Base-by-base conservation (phyloP, 2,329 filamentous ascomycete species). In the Rugonectria rugulosa region DNA sequence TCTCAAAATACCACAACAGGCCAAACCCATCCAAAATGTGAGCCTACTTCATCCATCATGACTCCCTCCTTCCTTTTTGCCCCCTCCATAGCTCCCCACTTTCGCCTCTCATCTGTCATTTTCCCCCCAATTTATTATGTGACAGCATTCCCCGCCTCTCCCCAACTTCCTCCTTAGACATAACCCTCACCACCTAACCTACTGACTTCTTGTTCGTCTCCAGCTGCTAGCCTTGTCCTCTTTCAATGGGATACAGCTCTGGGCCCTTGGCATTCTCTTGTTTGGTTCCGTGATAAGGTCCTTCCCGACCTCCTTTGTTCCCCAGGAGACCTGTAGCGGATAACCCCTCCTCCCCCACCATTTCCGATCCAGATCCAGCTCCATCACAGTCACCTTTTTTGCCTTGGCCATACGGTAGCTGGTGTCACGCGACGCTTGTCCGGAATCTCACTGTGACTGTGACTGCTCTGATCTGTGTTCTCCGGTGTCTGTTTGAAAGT, bases 401-500 rank as follows among this genome's bases (percentile, higher is more conserved):
- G 11, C n/a, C n/a, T n/a, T n/a, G n/a, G n/a, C n/a, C n/a, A n/a
- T n/a, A 46, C 10, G 53, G 51, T 29, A 31, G 29, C 23, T 17
- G 19, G 27, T 42, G 10, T 14, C 15, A 21, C 19, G 21, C 27
- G 21, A 38, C 38, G 23, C 6, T 31, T 24, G 32, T 20, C 44
- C 23, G 46, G 31, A 42, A 24, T 56, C 34, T n/a, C n/a, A n/a
- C n/a, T n/a, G n/a, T n/a, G 20, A 53, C 51, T 55, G 59, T 56
- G 51, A 47, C 45, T 38, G 17, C 41, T 40, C 57, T 34, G 34
- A 8, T 40, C 27, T 57, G 45, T 38, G 37, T 20, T 42, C 15
- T 58, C 29, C 50, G 46, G n/a, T n/a, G n/a, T n/a, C n/a, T n/a
- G n/a, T 63, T 59, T 57, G 59, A 58, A 55, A 55, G 60, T 63